Evolutionary conservation across 1,284 basidiomycete species (phyloP).

Genomic region (Stygiomarasmius scandens): DNA sequence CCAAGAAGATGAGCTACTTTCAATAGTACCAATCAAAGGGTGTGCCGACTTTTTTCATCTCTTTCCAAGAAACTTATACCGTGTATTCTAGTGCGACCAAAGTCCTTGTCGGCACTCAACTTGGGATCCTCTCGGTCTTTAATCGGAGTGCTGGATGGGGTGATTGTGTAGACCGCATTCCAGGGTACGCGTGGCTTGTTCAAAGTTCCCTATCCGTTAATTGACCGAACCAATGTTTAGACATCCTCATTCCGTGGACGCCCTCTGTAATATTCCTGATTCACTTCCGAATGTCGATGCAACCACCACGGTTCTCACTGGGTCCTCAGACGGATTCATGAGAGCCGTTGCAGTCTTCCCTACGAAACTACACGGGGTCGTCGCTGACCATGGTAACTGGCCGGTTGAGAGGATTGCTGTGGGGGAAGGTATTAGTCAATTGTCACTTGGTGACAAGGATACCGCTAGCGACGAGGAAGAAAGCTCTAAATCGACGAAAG

Average conservation of each 20-base stretch:
- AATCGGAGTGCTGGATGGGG: constrained; percentile 85
- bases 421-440: constrained; percentile 38
- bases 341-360: constrained; percentile 90
- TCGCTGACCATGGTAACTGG: constrained; percentile 89
- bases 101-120: constrained; percentile 86
- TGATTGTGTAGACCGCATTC: constrained; percentile 92
- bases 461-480: constrained; percentile 39
- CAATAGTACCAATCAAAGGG: constrained; percentile 83
- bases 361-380: constrained; percentile 87
- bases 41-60: constrained; percentile 36
- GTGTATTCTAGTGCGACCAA: constrained; percentile 63
- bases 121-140: constrained; percentile 91
- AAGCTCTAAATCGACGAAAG: not conserved
- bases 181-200: constrained; percentile 58
- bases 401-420: constrained; percentile 87
- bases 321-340: constrained; percentile 91
- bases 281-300: constrained; percentile 61
- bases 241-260: constrained; percentile 87
- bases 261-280: constrained; percentile 73
- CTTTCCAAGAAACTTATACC: too few species aligned
- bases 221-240: constrained; percentile 37
- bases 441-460: constrained; percentile 28
- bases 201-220: constrained; percentile 15
- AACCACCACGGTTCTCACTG: constrained; percentile 82
- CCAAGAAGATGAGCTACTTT: constrained; percentile 94